These are phyloP conservation scores for Solanum pennellii DNA, from an alignment of 257 asterid species.

Conservation along the genomic window DNA sequence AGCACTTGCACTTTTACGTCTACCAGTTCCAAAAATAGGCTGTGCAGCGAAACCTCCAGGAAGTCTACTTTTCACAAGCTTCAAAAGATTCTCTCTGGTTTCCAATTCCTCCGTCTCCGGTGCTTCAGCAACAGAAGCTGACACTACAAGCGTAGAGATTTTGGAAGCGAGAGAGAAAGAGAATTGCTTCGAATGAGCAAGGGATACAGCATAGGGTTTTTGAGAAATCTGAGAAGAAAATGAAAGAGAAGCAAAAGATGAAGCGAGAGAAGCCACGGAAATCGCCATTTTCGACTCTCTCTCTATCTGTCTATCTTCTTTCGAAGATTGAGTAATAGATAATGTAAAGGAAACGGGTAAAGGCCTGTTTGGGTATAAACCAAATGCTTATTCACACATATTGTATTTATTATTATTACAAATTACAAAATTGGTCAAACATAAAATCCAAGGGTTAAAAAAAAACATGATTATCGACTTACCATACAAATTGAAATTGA, in stretches of 20 bases:
- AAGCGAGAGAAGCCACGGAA: slow-evolving; percentile 45
- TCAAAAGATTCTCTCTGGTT: slow-evolving; percentile 36
- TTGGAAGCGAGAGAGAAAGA: slow-evolving; percentile 18
- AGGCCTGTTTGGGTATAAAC: not conserved
- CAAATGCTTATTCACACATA: not conserved
- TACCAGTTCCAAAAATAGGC: slow-evolving; percentile 72
- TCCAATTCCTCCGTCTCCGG: slow-evolving; percentile 29
- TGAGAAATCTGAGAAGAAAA: slow-evolving; percentile 68
- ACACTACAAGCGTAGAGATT: slow-evolving; percentile 14
- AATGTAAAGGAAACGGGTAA: not conserved
- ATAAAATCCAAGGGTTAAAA: too few species aligned
- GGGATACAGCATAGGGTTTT: slow-evolving; percentile 29
- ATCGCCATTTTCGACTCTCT: slow-evolving; percentile 29
- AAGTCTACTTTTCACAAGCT: slow-evolving; percentile 70
- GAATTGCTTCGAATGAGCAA: slow-evolving; percentile 21
- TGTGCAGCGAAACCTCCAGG: slow-evolving; percentile 98
- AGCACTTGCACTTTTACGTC: slow-evolving; percentile 85
- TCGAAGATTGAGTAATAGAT: not conserved
- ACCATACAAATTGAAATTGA: not conserved
- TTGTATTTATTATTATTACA: too few species aligned
- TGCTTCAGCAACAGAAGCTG: slow-evolving; percentile 37
- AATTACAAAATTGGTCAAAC: not conserved
- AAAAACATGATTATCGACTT: too few species aligned
- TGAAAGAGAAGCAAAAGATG: slow-evolving; percentile 72
- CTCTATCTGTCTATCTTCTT: not conserved